Base-by-base conservation (phyloP, 1,284 basidiomycete genomes). In the Boletus smithii region DNA sequence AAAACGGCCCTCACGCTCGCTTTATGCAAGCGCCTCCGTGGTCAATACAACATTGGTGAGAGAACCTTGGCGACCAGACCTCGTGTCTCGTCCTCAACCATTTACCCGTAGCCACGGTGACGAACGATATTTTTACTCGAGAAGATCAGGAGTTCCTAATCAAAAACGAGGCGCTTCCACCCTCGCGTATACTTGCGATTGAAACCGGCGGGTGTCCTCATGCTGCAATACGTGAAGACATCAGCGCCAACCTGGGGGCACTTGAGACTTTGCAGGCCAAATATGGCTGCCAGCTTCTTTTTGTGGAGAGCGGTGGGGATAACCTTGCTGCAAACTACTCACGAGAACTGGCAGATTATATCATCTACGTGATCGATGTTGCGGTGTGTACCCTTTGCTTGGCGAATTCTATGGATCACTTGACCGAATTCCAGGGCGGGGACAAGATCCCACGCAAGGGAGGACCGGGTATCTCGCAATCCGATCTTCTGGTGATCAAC, bases 371-470 rank as follows among this genome's bases (percentile, higher is more conserved):
- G 33, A 91, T 93, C 51, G 86, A 89, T 62, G 86, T 89, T 53
- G 79, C 87, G 49, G 85, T 86, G 55, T 61, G 80, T 54, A 17
- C 10, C 20, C 18, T 43, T 17, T 6, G 8, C 44, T 42, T 55
- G 31, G 45, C 52, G 27, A 31, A 42, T 22, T 13, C n/a, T 36
- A 54, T 55, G 8, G 27, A 13, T 35, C 35, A 34, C 22, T 31
- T 59, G 42, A 53, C 46, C 14, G 9, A 23, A 46, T 49, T 43
- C 20, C 54, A 88, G 73, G 95, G 95, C 22, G 95, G 95, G 0
- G 97, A 99, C 72, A 99, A 99, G 71, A 95, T 99, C 53, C 95
- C 95, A 9, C 78, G 95, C 26, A 99, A 99, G 73, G 95, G 97
- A 6, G 95, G 95, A 1, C 95, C 95, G 2, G 95, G 95, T 11